A percentile compares a stretch with the other conserved stretches of the same genome.
phyloP scores from a whole-genome alignment of 2,329 filamentous ascomycete species.

The Fusarium gaditjirri region DNA sequence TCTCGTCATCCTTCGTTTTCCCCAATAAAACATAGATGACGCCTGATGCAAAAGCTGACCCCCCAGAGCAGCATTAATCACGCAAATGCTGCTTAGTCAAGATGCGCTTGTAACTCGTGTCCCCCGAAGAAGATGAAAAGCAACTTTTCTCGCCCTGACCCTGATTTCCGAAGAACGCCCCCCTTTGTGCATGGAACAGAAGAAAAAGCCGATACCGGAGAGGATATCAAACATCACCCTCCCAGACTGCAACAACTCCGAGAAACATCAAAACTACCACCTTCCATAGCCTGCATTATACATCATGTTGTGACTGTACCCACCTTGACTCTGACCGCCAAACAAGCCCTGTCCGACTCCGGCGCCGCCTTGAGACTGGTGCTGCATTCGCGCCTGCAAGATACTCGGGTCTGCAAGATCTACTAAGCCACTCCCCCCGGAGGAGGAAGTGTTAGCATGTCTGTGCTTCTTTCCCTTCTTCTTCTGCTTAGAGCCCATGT shows the following conservation, averaged over 20 bases:
- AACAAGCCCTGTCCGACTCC: slow-evolving; percentile 91
- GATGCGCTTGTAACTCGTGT: slow-evolving; percentile 46
- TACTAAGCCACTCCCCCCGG: slow-evolving; percentile 98
- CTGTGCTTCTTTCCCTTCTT: slow-evolving; percentile 99
- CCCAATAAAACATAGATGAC: slow-evolving; percentile 45
- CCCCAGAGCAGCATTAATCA: slow-evolving; percentile 44
- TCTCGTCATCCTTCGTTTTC: slow-evolving; percentile 38
- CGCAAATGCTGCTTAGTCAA: slow-evolving; percentile 49
- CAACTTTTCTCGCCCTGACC: slow-evolving; percentile 32
- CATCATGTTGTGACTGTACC: slow-evolving; percentile 90
- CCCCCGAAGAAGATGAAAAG: slow-evolving; percentile 42
- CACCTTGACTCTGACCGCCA: slow-evolving; percentile 90
- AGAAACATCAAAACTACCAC: slow-evolving; percentile 63
- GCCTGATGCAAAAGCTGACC: slow-evolving; percentile 47
- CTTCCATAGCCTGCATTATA: slow-evolving; percentile 77
- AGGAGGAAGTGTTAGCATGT: slow-evolving; percentile 99
- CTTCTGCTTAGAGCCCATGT: slow-evolving; percentile 96
- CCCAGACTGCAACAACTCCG: slow-evolving; percentile 30
- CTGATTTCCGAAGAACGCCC: slow-evolving; percentile 47
- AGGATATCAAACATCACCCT: slow-evolving; percentile 40
- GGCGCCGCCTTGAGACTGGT: slow-evolving; percentile 82
- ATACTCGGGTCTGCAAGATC: slow-evolving; percentile 99
- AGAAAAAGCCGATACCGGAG: slow-evolving; percentile 35
- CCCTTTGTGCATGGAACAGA: slow-evolving; percentile 35
- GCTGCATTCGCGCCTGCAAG: slow-evolving; percentile 96